Percentiles rank a stretch among this genome's conserved stretches.
These are phyloP conservation scores for Sclerotinia sclerotiorum DNA, from an alignment of 2,329 filamentous ascomycete species.

Conservation along the genomic window DNA sequence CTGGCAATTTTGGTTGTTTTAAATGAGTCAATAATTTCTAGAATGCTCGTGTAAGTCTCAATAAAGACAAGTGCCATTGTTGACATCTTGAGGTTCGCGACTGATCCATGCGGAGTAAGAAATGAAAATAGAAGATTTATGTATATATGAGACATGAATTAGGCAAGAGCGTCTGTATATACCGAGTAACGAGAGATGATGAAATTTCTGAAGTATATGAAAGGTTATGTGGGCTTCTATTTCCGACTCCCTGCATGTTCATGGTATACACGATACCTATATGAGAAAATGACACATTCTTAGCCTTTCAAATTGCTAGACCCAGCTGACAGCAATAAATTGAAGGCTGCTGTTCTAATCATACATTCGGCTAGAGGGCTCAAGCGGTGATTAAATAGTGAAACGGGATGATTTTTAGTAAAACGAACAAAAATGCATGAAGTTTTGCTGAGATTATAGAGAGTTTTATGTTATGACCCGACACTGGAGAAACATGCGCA, in stretches of 20 bases:
- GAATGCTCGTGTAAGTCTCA: background rate
- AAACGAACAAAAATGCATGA: background rate
- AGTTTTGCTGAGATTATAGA: background rate
- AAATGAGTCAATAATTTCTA: background rate
- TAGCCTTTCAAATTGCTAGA: background rate
- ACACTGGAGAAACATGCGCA: background rate
- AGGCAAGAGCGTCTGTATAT: too few species aligned
- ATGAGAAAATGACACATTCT: background rate
- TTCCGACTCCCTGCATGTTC: background rate
- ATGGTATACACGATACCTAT: too few species aligned
- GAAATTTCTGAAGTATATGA: too few species aligned
- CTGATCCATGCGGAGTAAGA: background rate
- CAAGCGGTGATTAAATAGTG: background rate
- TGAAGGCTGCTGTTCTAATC: background rate
- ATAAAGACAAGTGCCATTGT: background rate
- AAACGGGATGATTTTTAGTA: background rate
- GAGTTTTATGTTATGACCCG: background rate
- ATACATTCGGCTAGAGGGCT: background rate
- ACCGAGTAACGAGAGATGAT: background rate
- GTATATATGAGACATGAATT: background rate
- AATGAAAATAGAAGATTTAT: background rate
- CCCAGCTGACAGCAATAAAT: background rate
- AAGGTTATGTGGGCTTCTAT: background rate
- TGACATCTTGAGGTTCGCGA: background rate
- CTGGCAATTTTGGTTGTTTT: background rate